Percentiles rank a stretch among this genome's conserved stretches.
Evolutionary conservation across 2,329 filamentous ascomycete species (phyloP).

Genomic region (Monascus ruber): DNA sequence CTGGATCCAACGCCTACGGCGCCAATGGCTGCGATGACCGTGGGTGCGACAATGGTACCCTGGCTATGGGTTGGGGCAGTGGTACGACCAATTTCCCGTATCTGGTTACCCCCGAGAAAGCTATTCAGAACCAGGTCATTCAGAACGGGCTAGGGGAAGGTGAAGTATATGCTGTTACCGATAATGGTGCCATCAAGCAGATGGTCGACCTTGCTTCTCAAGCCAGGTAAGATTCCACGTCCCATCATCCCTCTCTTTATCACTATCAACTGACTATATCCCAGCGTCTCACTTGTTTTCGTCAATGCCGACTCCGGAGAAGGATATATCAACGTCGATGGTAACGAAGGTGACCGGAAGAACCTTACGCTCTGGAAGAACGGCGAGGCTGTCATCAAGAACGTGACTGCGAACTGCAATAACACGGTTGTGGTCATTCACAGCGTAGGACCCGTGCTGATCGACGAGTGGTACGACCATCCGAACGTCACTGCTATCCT

Average conservation of each 20-base stretch:
- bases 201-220: slow-evolving; percentile 41
- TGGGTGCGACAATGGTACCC: slow-evolving; percentile 47
- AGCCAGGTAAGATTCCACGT: slow-evolving; percentile 22
- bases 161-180: slow-evolving; percentile 49
- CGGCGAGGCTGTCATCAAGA: slow-evolving; percentile 70
- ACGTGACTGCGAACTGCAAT: slow-evolving; percentile 63
- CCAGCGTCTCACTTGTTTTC: slow-evolving; percentile 59
- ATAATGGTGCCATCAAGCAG: slow-evolving; percentile 45
- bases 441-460: slow-evolving; percentile 65
- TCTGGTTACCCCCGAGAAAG: slow-evolving; percentile 50
- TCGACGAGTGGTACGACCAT: slow-evolving; percentile 51
- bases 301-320: slow-evolving; percentile 81
- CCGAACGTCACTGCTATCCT: slow-evolving; percentile 64
- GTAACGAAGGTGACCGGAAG: slow-evolving; percentile 77
- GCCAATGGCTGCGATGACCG: slow-evolving; percentile 70
- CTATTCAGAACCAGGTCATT: slow-evolving; percentile 55
- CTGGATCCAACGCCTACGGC: slow-evolving; percentile 60
- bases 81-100: slow-evolving; percentile 52
- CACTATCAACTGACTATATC: not conserved
- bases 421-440: slow-evolving; percentile 93
- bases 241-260: not conserved
- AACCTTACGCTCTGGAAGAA: slow-evolving; percentile 84
- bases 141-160: slow-evolving; percentile 44
- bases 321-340: slow-evolving; percentile 71
- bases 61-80: slow-evolving; percentile 54